Evolutionary conservation across 2,329 filamentous ascomycete genomes (phyloP).

Genomic region (Alternaria panax): DNA sequence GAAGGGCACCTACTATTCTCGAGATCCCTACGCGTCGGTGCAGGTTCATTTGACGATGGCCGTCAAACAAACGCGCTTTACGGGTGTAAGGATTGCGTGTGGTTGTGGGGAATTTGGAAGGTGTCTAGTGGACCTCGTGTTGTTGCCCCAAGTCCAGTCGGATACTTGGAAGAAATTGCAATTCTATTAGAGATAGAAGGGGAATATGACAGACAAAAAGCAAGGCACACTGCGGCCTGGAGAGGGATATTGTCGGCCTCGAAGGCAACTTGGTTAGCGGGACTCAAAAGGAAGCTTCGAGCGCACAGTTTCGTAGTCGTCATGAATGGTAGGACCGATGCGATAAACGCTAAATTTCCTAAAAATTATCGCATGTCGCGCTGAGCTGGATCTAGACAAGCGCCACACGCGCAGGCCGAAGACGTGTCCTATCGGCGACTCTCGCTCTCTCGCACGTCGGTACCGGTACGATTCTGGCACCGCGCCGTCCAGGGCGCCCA

Average conservation of each 20-base stretch:
- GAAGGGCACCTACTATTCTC: slow-evolving; percentile 66
- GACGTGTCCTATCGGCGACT: slow-evolving; percentile 24
- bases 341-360: slow-evolving; percentile 21
- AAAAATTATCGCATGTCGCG: slow-evolving; percentile 28
- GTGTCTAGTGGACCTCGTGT: slow-evolving; percentile 22
- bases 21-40: slow-evolving; percentile 67
- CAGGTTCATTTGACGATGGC: slow-evolving; percentile 99
- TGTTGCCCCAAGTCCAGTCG: slow-evolving; percentile 18
- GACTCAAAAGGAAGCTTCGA: slow-evolving; percentile 39
- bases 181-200: slow-evolving; percentile 10
- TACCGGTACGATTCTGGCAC: slow-evolving; percentile 28
- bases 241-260: slow-evolving; percentile 33
- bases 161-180: slow-evolving; percentile 17
- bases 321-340: slow-evolving; percentile 27
- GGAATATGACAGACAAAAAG: slow-evolving; percentile 18
- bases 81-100: slow-evolving; percentile 37
- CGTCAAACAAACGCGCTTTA: slow-evolving; percentile 87
- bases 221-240: slow-evolving; percentile 38
- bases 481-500: slow-evolving; percentile 20
- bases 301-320: slow-evolving; percentile 32
- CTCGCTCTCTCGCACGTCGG: slow-evolving; percentile 20
- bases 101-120: slow-evolving; percentile 21
- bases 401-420: slow-evolving; percentile 5
- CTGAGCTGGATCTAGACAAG: slow-evolving; percentile 8
- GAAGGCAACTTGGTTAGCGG: slow-evolving; percentile 36